Conservation (phyloP, 441 rosid species). For the Erodium moschatum region DNA sequence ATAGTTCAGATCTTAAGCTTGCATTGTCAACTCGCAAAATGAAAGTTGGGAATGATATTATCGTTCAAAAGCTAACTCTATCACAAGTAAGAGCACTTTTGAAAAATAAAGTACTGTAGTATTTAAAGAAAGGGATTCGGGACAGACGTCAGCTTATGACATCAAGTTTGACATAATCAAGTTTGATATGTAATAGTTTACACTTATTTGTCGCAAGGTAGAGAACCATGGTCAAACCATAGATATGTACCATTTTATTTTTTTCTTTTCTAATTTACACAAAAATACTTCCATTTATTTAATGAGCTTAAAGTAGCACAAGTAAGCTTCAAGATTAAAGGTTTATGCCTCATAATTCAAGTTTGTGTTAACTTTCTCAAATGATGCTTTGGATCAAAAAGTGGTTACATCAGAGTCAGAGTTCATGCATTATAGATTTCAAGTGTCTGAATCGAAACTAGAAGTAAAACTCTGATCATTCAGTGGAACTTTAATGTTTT, state of each 20-base stretch:
- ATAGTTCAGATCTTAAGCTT: constrained; percentile 50
- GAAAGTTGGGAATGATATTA: constrained; percentile 87
- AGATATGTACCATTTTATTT: not conserved
- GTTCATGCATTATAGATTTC: not conserved
- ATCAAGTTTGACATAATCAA: not conserved
- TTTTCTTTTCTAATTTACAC: not conserved
- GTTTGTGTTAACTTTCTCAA: not conserved
- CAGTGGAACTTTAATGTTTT: not conserved
- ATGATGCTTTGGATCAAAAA: not conserved
- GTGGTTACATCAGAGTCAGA: not conserved
- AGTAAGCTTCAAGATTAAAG: not conserved
- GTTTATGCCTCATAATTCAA: not conserved
- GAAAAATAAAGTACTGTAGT: not conserved
- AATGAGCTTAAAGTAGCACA: not conserved
- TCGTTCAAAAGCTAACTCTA: constrained; percentile 75
- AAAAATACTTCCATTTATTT: not conserved
- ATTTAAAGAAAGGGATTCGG: not conserved
- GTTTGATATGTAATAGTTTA: not conserved
- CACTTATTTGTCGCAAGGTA: not conserved
- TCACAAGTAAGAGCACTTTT: constrained; percentile 54
- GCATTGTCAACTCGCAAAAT: constrained; percentile 85
- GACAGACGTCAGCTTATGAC: not conserved
- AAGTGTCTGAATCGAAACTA: not conserved
- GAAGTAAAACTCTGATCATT: not conserved
- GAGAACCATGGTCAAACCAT: not conserved